Conservation (phyloP, 345 rosid genomes). For the Lepidium didymum region DNA sequence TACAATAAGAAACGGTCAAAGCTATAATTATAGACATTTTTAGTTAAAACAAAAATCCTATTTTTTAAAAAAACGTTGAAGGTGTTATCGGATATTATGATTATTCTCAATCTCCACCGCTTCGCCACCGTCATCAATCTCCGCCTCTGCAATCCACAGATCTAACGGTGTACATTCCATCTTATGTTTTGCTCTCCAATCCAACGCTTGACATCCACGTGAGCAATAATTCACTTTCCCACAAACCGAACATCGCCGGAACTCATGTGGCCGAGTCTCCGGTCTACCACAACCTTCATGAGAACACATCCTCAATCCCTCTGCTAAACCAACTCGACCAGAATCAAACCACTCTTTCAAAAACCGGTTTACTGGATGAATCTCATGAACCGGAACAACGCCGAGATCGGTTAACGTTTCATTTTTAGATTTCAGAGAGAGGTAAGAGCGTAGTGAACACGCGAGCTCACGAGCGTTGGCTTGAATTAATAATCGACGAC, state of each 20-base stretch:
- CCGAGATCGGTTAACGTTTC: background rate
- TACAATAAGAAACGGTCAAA: background rate
- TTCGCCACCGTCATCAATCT: conserved; percentile 21
- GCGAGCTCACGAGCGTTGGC: conserved; percentile 59
- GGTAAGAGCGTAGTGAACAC: conserved; percentile 21
- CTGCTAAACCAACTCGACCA: conserved; percentile 12
- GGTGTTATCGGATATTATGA: background rate
- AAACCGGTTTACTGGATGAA: conserved; percentile 49
- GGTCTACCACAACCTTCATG: conserved; percentile 63
- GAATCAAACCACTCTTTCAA: conserved; percentile 53
- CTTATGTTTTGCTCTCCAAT: conserved; percentile 81
- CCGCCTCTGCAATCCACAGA: conserved; percentile 36
- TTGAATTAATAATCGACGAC: conserved; percentile 50
- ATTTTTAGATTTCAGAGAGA: background rate
- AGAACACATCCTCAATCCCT: conserved; percentile 41
- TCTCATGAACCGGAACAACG: conserved; percentile 34
- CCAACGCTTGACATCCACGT: conserved; percentile 86
- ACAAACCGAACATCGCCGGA: conserved; percentile 80
- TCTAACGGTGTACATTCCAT: conserved; percentile 53
- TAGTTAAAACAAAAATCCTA: background rate
- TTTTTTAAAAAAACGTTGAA: background rate
- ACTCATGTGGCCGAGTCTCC: conserved; percentile 78
- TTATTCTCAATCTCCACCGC: conserved; percentile 18
- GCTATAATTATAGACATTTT: background rate
- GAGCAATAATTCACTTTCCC: conserved; percentile 85